Conservation (phyloP, 2,329 filamentous ascomycete species). For the Fusarium sp. region DNA sequence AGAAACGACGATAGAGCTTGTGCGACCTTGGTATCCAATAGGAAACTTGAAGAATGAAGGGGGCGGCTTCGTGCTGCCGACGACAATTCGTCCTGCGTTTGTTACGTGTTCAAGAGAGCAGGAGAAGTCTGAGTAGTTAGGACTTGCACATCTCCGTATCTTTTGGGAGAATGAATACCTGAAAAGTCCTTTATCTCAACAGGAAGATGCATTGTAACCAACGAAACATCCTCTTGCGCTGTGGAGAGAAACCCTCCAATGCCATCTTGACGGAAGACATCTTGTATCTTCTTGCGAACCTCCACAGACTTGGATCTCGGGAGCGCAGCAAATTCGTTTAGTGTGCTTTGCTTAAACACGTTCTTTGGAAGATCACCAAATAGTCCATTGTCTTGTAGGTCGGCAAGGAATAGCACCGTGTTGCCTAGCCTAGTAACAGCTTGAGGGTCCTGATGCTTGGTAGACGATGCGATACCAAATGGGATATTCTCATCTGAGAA, state of each 20-base stretch:
- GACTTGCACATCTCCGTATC: no score
- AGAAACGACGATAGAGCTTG: slow-evolving; percentile 63
- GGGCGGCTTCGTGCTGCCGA: slow-evolving; percentile 53
- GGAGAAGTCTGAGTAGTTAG: slow-evolving; percentile 61
- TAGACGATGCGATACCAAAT: slow-evolving; percentile 62
- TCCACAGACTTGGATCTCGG: not conserved
- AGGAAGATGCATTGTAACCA: slow-evolving; percentile 62
- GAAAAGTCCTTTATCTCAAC: slow-evolving; percentile 66
- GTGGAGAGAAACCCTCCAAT: slow-evolving; percentile 12
- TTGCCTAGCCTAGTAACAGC: slow-evolving; percentile 64
- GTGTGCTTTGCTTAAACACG: not conserved
- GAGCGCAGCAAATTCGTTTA: slow-evolving; percentile 23
- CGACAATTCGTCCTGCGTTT: slow-evolving; percentile 59
- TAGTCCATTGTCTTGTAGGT: slow-evolving; percentile 47
- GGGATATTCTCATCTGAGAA: slow-evolving; percentile 66
- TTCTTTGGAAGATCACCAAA: slow-evolving; percentile 39
- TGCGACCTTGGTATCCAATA: slow-evolving; percentile 65
- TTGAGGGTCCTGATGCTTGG: slow-evolving; percentile 51
- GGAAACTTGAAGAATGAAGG: slow-evolving; percentile 62
- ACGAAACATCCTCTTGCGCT: slow-evolving; percentile 25
- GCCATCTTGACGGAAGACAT: fast-evolving
- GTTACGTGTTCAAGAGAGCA: slow-evolving; percentile 64
- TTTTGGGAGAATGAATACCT: slow-evolving; percentile 5
- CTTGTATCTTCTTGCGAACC: slow-evolving; percentile 4
- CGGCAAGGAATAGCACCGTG: slow-evolving; percentile 63